Percentiles rank a stretch among this genome's conserved stretches.
These are phyloP conservation scores for Saposhnikovia divaricata DNA, from an alignment of 129 eudicot species.

Conservation along the genomic window DNA sequence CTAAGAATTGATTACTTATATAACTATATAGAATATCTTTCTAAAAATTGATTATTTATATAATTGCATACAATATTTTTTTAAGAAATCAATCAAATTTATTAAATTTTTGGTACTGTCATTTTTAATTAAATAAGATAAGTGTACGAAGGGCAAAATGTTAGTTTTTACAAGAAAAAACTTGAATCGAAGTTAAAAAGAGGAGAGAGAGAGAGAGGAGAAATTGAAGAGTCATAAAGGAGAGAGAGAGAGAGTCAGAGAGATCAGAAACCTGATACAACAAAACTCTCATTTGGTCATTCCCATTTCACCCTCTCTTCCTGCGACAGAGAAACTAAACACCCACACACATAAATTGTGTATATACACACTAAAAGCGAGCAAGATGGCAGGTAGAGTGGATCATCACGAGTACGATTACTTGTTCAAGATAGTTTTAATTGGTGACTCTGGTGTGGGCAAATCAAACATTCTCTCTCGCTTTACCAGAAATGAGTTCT, in stretches of 20 bases:
- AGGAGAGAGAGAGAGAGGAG: too few relatives aligned
- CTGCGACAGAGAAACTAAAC: neutral
- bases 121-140: too few relatives aligned
- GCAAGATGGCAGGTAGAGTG: neutral
- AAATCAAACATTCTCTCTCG: conserved; percentile 39
- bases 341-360: neutral
- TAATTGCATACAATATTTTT: too few relatives aligned
- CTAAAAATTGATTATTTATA: too few relatives aligned
- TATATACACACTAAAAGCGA: neutral
- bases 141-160: too few relatives aligned
- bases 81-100: too few relatives aligned
- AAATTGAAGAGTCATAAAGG: too few relatives aligned
- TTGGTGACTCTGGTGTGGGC: conserved; percentile 44
- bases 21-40: too few relatives aligned
- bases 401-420: conserved; percentile 41
- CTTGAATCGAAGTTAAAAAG: too few relatives aligned
- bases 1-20: too few relatives aligned
- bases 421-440: conserved; percentile 35
- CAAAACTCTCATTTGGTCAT: neutral
- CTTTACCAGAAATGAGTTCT: conserved; percentile 36
- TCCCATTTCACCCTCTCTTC: neutral
- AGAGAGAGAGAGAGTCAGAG: neutral
- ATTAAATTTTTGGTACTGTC: too few relatives aligned
- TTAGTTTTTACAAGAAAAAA: too few relatives aligned
- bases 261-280: neutral